Evolutionary conservation across 768 basidiomycete genomes (phyloP).

Genomic region (Mycena belliarum): DNA sequence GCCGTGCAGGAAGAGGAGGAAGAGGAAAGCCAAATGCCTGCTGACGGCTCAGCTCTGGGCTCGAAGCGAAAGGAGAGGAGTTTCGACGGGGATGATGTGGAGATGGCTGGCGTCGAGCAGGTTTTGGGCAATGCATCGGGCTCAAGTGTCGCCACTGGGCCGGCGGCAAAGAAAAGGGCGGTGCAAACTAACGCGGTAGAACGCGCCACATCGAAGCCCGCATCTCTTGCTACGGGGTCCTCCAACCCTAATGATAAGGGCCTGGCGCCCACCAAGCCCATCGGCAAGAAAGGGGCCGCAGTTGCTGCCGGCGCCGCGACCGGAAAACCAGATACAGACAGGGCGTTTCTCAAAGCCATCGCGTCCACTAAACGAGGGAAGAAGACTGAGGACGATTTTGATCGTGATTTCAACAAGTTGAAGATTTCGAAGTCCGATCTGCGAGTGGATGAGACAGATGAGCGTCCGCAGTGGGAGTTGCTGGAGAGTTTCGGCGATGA

Average conservation of each 20-base stretch:
- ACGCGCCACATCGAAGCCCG: conserved; percentile 17
- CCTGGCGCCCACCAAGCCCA: neutral
- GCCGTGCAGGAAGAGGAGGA: conserved; percentile 58
- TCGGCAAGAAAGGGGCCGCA: conserved; percentile 11
- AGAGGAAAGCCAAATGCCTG: conserved; percentile 38
- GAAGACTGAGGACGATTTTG: conserved; percentile 67
- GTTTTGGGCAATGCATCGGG: conserved; percentile 13
- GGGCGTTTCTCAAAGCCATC: conserved; percentile 68
- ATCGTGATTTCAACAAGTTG: conserved; percentile 78
- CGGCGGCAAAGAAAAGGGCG: conserved; percentile 44
- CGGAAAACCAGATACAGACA: conserved; percentile 66
- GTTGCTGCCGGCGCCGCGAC: conserved; percentile 34
- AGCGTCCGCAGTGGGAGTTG: conserved; percentile 52
- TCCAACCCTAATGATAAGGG: conserved; percentile 1
- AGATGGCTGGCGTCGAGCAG: conserved; percentile 34
- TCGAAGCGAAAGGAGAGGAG: conserved; percentile 42
- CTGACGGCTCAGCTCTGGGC: conserved; percentile 20
- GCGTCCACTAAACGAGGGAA: conserved; percentile 73
- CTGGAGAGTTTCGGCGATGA: conserved; percentile 70
- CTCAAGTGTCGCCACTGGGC: conserved; percentile 12
- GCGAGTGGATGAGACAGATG: conserved; percentile 45
- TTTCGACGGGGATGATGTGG: conserved; percentile 41
- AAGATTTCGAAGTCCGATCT: conserved; percentile 68
- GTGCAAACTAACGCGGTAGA: conserved; percentile 39
- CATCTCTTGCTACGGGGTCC: neutral